Percentiles rank a stretch among this genome's conserved stretches.
phyloP scores from a whole-genome alignment of 306 rosid species.

The barrel medic (Medicago truncatula) region MtrunA17r5.0-ANR NC_053045.1:56725001-56725500 shows the following conservation, averaged over 20 bases:
- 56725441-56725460: not conserved
- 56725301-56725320: not conserved
- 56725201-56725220: no score
- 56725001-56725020: conserved; percentile 65
- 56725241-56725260: no score
- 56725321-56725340: not conserved
- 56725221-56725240: no score
- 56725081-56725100: conserved; percentile 38
- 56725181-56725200: no score
- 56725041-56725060: conserved; percentile 86
- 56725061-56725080: conserved; percentile 81
- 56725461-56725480: not conserved
- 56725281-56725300: no score
- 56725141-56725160: no score
- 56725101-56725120: not conserved
- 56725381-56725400: not conserved
- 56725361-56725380: not conserved
- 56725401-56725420: not conserved
- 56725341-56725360: not conserved
- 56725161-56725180: no score
- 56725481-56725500: no score
- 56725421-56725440: not conserved
- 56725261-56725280: no score
- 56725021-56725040: conserved; percentile 72
- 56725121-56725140: not conserved